Conservation (phyloP, 1,139 yeast genomes). For the Starmera stellimalicola region DNA sequence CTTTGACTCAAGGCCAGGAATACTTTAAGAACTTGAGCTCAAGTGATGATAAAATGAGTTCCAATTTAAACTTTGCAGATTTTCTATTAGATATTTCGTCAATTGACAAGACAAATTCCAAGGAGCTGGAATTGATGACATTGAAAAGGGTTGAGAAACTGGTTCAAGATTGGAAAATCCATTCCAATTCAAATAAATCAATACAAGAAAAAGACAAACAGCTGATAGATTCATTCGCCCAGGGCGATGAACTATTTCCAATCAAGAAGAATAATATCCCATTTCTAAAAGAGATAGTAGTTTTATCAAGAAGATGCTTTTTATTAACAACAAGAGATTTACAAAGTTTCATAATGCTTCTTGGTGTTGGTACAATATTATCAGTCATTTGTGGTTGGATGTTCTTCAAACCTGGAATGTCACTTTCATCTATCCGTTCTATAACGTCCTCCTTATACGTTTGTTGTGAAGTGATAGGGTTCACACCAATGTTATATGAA, state of each 20-base stretch:
- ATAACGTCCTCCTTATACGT: constrained; percentile 56
- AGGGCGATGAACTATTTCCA: constrained; percentile 2
- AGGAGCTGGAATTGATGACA: constrained; percentile 33
- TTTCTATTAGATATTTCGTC: constrained; percentile 59
- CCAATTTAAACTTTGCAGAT: constrained; percentile 46
- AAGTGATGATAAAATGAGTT: constrained; percentile 34
- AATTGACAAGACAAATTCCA: constrained; percentile 41
- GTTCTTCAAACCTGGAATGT: constrained; percentile 54
- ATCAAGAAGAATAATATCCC: constrained; percentile 15
- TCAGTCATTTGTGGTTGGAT: constrained; percentile 69
- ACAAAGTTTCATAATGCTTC: constrained; percentile 1
- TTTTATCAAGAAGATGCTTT: constrained; percentile 48
- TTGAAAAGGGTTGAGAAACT: constrained; percentile 34
- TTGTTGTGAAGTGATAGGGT: constrained; percentile 55
- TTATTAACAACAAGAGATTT: constrained; percentile 47
- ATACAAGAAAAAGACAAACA: constrained; percentile 7
- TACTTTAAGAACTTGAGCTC: constrained; percentile 35
- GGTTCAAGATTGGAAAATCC: constrained; percentile 38
- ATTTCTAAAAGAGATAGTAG: constrained; percentile 39
- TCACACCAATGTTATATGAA: constrained; percentile 61
- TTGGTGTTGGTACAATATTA: constrained; percentile 18
- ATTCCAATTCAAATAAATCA: constrained; percentile 1
- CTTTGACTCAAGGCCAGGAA: constrained; percentile 31
- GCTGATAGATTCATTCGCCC: constrained; percentile 7
- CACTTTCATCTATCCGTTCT: constrained; percentile 61